phyloP scores from a whole-genome alignment of 352 stramenopile species.

The Phytophthora constricta region DNA sequence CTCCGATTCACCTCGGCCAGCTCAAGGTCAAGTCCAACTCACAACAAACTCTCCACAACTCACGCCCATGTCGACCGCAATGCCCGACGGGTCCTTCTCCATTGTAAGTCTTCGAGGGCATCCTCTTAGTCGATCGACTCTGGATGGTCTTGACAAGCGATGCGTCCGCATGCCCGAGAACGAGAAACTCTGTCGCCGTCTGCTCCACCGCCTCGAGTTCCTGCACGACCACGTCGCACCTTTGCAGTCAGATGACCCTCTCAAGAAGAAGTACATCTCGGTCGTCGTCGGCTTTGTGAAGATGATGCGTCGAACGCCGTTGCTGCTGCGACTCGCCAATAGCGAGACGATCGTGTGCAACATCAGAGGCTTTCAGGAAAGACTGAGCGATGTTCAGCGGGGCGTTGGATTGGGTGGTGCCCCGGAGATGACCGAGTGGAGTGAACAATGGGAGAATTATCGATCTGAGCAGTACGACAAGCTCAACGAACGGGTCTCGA shows the following conservation, averaged over 20 bases:
- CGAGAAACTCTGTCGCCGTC: conserved; percentile 7
- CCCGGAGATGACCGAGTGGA: background rate
- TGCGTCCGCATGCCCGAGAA: conserved; percentile 11
- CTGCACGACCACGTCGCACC: conserved; percentile 9
- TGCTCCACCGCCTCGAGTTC: conserved; percentile 9
- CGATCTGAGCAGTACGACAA: background rate
- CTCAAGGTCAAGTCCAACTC: background rate
- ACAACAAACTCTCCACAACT: background rate
- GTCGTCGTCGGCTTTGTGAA: conserved; percentile 16
- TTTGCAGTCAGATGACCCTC: conserved; percentile 53
- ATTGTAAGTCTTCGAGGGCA: background rate
- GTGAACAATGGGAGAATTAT: background rate
- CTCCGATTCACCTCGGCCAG: background rate
- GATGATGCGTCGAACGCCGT: conserved; percentile 7
- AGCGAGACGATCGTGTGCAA: conserved; percentile 8
- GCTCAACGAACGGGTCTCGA: background rate
- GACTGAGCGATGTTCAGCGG: conserved; percentile 7
- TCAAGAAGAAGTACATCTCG: conserved; percentile 22
- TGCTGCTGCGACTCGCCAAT: conserved; percentile 22
- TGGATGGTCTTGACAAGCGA: background rate
- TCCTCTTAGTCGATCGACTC: background rate
- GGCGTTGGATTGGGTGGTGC: background rate
- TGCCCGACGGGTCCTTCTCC: background rate
- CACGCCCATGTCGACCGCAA: background rate
- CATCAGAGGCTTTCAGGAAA: conserved; percentile 6